Conservation (phyloP, 345 rosid genomes). For the Salix viminalis region DNA sequence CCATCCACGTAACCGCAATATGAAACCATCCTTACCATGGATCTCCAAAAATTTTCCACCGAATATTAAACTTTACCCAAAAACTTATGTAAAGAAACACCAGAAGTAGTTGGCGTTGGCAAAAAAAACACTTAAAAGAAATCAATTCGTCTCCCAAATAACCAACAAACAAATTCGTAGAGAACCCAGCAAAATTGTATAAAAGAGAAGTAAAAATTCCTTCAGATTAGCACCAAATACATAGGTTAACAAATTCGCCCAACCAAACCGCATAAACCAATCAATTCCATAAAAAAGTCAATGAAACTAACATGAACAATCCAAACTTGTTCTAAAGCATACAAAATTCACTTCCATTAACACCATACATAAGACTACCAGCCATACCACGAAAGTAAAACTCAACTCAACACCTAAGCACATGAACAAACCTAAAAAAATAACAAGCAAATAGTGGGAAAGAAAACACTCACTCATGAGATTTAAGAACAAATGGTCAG, state of each 20-base stretch:
- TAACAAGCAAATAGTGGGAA: not conserved
- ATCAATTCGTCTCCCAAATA: not conserved
- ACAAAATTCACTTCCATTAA: not conserved
- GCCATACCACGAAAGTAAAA: not conserved
- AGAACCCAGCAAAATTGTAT: not conserved
- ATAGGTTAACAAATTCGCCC: not conserved
- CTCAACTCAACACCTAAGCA: not conserved
- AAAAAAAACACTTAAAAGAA: not conserved
- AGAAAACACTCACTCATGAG: constrained; percentile 53
- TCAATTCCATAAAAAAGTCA: not conserved
- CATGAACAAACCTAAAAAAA: not conserved
- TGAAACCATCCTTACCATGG: not conserved
- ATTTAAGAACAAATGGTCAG: constrained; percentile 72
- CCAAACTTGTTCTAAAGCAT: not conserved
- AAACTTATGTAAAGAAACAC: not conserved
- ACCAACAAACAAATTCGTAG: not conserved
- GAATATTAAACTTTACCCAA: not conserved
- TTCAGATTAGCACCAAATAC: not conserved
- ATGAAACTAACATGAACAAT: not conserved
- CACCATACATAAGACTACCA: not conserved
- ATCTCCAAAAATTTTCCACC: not conserved
- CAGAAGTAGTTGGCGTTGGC: not conserved
- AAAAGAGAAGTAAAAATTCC: not conserved
- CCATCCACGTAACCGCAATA: not conserved
- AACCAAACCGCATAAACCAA: not conserved